Percentiles rank a stretch among this genome's conserved stretches.
phyloP scores from a whole-genome alignment of 2,329 filamentous ascomycete genomes.

The Claviceps pazoutovae region DNA sequence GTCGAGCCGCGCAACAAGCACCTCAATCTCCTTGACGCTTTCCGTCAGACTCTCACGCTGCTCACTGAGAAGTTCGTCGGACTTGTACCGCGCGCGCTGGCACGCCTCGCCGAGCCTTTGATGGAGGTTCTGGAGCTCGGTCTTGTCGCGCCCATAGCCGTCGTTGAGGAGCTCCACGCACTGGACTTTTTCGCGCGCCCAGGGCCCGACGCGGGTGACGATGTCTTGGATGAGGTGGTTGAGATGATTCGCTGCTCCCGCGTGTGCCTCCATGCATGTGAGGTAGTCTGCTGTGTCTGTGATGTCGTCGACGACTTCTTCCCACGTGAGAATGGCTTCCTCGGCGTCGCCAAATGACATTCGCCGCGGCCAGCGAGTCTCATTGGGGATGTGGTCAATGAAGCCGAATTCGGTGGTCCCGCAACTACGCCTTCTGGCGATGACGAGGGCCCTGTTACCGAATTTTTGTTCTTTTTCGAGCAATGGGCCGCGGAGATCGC shows the following conservation, averaged over 20 bases:
- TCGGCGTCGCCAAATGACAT: conserved; percentile 65
- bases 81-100: conserved; percentile 50
- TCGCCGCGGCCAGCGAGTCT: conserved; percentile 54
- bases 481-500: conserved; percentile 42
- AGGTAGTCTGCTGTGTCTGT: conserved; percentile 17
- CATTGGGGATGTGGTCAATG: conserved; percentile 26
- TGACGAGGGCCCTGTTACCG: conserved; percentile 29
- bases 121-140: conserved; percentile 54
- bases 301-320: conserved; percentile 33
- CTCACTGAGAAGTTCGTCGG: conserved; percentile 53
- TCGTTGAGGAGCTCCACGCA: conserved; percentile 46
- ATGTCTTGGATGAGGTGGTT: conserved; percentile 39
- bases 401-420: conserved; percentile 19
- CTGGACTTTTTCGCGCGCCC: conserved; percentile 45
- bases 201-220: conserved; percentile 39
- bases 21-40: conserved; percentile 63
- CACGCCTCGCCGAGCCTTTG: conserved; percentile 57
- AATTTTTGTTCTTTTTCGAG: conserved; percentile 32
- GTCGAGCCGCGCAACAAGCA: conserved; percentile 71
- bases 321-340: conserved; percentile 58
- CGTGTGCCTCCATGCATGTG: conserved; percentile 18
- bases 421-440: conserved; percentile 51
- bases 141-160: conserved; percentile 46
- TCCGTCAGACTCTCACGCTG: conserved; percentile 58
- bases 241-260: conserved; percentile 43